Evolutionary conservation across 2,329 filamentous ascomycete species (phyloP), one percentile per base, ranked within the genome.

Genomic region (Exutisphaerella laricina): DNA sequence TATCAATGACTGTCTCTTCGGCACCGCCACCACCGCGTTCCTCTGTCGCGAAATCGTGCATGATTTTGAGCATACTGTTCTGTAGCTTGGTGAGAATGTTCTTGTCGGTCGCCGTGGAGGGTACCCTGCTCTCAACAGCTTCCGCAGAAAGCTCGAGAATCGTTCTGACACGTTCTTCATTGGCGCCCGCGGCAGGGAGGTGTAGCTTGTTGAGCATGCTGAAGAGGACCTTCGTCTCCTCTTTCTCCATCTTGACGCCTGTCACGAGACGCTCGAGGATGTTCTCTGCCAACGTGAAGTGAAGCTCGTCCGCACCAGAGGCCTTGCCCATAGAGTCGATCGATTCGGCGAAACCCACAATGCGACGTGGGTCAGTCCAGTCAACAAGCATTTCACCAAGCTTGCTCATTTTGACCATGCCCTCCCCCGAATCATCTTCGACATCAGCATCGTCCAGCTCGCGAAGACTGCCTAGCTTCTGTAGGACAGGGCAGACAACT

Each of bases 281-380:
- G 53, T 86, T 83, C 44, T 75, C 75, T 0, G 88, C 86, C 49
- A 97, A 76, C 8, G 84, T 76, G 2, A 94, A 72, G 59, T 96
- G 90, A 3, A 90, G 80, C 33, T 58, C 57, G 6, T 48, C 52
- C 12, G 56, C 56, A 4, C 46, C 55, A 9, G 41, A 45, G 9
- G 43, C 46, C 7, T 43, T 49, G 9, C 39, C 44, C 14, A 43
- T 26, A 20, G 43, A 41, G 4, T 50, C 47, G n/a, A 50, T 51
- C 8, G 52, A 48, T 32, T 60, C 57, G 8, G 54, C 53, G 32
- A 59, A 60, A 9, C 57, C 59, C 8, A 80, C 69, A 5, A 80
- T 72, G 64, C 94, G 89, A 37, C 90, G 75, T 26, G 89, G 88
- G 63, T 97, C 90, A 0, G 90, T 97, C 92, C 90, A 97, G 62